A percentile compares a stretch with the other conserved stretches of the same genome.
These are phyloP conservation scores for Phytophthora sp. DNA, from an alignment of 352 stramenopile genomes.

Conservation along the genomic window DNA sequence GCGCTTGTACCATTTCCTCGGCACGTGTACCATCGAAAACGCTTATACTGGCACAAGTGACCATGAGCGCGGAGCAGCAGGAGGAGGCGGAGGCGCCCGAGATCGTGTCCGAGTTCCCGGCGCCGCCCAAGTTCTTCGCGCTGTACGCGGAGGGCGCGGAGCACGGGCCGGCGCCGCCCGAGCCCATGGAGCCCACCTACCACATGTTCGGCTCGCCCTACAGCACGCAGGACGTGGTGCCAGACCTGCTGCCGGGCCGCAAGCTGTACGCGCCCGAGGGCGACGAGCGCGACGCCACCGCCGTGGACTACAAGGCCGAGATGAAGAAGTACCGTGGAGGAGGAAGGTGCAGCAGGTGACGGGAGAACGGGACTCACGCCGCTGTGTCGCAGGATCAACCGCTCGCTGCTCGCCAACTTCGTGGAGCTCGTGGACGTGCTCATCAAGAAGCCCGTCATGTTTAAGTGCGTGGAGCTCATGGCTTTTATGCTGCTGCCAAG, in stretches of 20 bases:
- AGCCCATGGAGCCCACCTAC: conserved; percentile 81
- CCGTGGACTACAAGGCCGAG: conserved; percentile 74
- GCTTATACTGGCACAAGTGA: too few species aligned
- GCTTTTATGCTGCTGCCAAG: not conserved
- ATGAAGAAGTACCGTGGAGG: conserved; percentile 70
- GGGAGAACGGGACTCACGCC: not conserved
- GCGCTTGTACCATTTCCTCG: too few species aligned
- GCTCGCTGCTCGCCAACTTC: conserved; percentile 85
- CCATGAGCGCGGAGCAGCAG: conserved; percentile 32
- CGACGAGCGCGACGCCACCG: conserved; percentile 13
- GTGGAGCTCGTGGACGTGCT: conserved; percentile 85
- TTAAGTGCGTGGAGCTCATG: conserved; percentile 62
- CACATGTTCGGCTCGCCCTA: conserved; percentile 89
- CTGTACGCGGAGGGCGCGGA: conserved; percentile 68
- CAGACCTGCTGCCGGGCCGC: conserved; percentile 68
- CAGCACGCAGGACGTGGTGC: conserved; percentile 82
- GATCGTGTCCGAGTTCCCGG: conserved; percentile 86
- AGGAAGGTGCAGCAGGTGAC: not conserved
- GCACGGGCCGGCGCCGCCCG: conserved; percentile 58
- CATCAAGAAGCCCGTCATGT: conserved; percentile 77
- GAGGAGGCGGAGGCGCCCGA: conserved; percentile 56
- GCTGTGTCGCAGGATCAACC: conserved; percentile 62
- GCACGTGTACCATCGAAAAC: too few species aligned
- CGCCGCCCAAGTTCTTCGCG: conserved; percentile 79
- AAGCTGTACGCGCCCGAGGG: conserved; percentile 60